A percentile compares a stretch with the other conserved stretches of the same genome.
phyloP scores from a whole-genome alignment of 116 monocot genomes.

The Iris pallida region DNA sequence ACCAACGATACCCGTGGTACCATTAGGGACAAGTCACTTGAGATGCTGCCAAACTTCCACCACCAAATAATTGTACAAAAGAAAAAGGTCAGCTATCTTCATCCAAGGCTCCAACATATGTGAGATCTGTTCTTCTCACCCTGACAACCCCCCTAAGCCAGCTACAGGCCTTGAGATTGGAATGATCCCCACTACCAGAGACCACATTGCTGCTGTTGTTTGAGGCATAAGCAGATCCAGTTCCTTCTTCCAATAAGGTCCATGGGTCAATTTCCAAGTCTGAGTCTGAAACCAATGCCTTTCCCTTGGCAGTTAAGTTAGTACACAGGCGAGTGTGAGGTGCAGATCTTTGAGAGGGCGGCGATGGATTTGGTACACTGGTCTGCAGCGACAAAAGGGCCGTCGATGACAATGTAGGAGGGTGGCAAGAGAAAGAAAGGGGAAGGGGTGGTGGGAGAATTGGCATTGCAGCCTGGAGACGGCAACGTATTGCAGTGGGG shows the following conservation, averaged over 20 bases:
- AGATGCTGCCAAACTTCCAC: constrained; percentile 12
- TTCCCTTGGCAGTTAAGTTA: constrained; percentile 40
- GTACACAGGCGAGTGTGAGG: constrained; percentile 21
- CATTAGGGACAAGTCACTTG: background rate
- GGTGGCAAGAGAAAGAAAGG: constrained; percentile 43
- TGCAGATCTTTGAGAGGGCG: constrained; percentile 19
- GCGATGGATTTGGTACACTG: constrained; percentile 14
- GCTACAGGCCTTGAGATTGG: constrained; percentile 82
- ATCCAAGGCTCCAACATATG: constrained; percentile 80
- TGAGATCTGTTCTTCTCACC: constrained; percentile 84
- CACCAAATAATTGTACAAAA: constrained; percentile 33
- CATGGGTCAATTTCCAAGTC: constrained; percentile 86
- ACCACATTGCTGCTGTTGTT: constrained; percentile 27
- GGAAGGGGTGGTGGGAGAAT: constrained; percentile 46
- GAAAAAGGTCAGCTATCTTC: constrained; percentile 73
- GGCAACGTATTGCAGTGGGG: constrained; percentile 49
- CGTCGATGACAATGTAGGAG: constrained; percentile 38
- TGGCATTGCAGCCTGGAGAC: constrained; percentile 92
- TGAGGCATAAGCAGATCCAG: constrained; percentile 33
- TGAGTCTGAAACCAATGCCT: constrained; percentile 26
- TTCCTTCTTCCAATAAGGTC: constrained; percentile 93
- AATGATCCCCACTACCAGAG: constrained; percentile 47
- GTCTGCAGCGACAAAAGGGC: constrained; percentile 27
- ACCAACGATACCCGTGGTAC: background rate
- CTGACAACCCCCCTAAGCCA: constrained; percentile 97